A percentile compares a stretch with the other conserved stretches of the same genome.
These are phyloP conservation scores for Diddensiella transvaalensis DNA, from an alignment of 805 yeast genomes.

Conservation along the genomic window DNA sequence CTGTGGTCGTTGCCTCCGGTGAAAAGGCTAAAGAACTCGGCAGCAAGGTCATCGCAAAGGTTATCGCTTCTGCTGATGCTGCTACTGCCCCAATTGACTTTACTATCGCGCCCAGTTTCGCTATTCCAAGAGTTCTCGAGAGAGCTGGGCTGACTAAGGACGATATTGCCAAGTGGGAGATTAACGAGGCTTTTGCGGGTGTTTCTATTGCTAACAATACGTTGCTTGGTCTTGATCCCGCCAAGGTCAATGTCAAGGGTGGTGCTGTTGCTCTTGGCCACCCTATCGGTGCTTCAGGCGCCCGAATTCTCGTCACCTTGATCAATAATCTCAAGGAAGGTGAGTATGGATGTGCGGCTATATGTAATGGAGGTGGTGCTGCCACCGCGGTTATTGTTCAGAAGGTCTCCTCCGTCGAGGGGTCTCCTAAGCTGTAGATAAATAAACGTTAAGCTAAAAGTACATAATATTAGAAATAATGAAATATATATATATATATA, in stretches of 20 bases:
- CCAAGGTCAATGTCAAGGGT: conserved; percentile 83
- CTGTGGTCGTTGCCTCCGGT: conserved; percentile 79
- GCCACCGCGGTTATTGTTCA: conserved; percentile 89
- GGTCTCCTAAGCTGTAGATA: neutral
- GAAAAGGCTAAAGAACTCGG: conserved; percentile 71
- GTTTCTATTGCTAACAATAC: conserved; percentile 86
- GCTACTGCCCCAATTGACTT: conserved; percentile 89
- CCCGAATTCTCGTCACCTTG: conserved; percentile 69
- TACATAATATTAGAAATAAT: too few species aligned
- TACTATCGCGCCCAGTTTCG: conserved; percentile 90
- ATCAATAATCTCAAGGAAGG: conserved; percentile 52
- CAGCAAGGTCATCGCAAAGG: conserved; percentile 66
- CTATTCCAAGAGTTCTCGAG: conserved; percentile 86
- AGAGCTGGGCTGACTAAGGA: conserved; percentile 64
- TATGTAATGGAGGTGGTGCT: conserved; percentile 98
- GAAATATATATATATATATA: too few species aligned
- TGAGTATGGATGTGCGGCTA: conserved; percentile 86
- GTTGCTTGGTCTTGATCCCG: conserved; percentile 57
- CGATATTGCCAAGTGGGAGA: conserved; percentile 80
- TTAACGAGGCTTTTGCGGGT: conserved; percentile 95
- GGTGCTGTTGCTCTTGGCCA: conserved; percentile 97
- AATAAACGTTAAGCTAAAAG: too few species aligned
- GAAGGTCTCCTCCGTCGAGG: conserved; percentile 32
- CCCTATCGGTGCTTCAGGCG: conserved; percentile 96
- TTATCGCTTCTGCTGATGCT: conserved; percentile 93